A percentile compares a stretch with the other conserved stretches of the same genome.
Evolutionary conservation across 331 rosid species (phyloP).

Genomic region (Pyrus hybrid): DNA sequence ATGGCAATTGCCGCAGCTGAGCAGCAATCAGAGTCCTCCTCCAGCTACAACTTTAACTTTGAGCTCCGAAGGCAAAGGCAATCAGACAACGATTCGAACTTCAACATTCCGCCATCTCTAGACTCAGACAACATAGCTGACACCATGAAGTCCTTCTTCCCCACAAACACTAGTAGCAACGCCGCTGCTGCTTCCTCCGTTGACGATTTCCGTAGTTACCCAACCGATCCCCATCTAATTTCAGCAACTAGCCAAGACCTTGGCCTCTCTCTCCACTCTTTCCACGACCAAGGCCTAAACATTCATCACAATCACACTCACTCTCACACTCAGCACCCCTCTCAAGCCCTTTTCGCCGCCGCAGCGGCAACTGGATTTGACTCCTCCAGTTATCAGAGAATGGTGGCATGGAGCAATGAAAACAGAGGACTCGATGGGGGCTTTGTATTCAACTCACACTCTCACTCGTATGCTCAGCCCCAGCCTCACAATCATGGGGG

Average conservation of each 20-base stretch:
- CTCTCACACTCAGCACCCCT: too few species aligned
- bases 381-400: constrained; percentile 38
- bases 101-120: constrained; percentile 34
- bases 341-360: constrained; percentile 25
- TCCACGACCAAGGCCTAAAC: constrained; percentile 38
- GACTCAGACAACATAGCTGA: constrained; percentile 47
- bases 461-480: neutral
- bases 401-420: constrained; percentile 49
- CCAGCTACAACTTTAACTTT: constrained; percentile 33
- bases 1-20: constrained; percentile 26
- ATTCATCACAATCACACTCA: constrained; percentile 15
- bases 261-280: constrained; percentile 78
- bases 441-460: constrained; percentile 31
- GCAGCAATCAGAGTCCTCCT: constrained; percentile 57
- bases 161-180: constrained; percentile 43
- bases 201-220: constrained; percentile 57
- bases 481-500: neutral
- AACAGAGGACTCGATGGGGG: constrained; percentile 29
- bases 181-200: constrained; percentile 21
- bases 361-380: constrained; percentile 53
- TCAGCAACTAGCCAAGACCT: constrained; percentile 53
- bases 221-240: constrained; percentile 35
- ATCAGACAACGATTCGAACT: constrained; percentile 28
- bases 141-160: constrained; percentile 49
- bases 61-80: constrained; percentile 51